phyloP scores from a whole-genome alignment of 2,329 filamentous ascomycete genomes.

The Coniosporium tulheliwenetii region DNA sequence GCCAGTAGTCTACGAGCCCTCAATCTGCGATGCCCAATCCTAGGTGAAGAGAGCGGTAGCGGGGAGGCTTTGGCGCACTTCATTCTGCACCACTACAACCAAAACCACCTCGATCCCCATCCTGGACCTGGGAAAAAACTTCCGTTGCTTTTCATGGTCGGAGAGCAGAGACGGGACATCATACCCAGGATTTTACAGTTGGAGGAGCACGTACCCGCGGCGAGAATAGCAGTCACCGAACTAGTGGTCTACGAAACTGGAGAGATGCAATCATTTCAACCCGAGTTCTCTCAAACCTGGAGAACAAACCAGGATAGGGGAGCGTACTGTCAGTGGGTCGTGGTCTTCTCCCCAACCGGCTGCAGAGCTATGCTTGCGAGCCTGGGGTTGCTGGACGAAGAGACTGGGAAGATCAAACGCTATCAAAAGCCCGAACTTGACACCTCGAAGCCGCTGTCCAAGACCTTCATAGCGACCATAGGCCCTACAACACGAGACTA shows the following conservation, averaged over 20 bases:
- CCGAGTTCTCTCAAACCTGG: constrained; percentile 44
- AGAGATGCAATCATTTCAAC: constrained; percentile 63
- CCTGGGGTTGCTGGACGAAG: constrained; percentile 28
- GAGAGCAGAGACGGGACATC: constrained; percentile 76
- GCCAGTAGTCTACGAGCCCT: constrained; percentile 52
- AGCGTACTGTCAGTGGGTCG: constrained; percentile 46
- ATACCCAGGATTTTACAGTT: constrained; percentile 70
- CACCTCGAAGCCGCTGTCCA: constrained; percentile 4
- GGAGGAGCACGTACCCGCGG: constrained; percentile 27
- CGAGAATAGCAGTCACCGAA: constrained; percentile 56
- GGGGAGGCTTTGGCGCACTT: constrained; percentile 64
- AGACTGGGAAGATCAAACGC: constrained; percentile 18
- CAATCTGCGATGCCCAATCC: constrained; percentile 39
- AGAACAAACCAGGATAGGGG: constrained; percentile 12
- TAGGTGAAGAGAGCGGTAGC: constrained; percentile 71
- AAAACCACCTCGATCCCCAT: constrained; percentile 10
- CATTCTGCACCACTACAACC: constrained; percentile 64
- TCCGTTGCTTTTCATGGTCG: constrained; percentile 71
- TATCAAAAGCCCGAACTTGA: constrained; percentile 3
- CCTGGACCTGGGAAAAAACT: constrained; percentile 25
- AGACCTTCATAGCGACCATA: constrained; percentile 63
- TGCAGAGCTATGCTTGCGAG: constrained; percentile 44
- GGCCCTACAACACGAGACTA: constrained; percentile 81
- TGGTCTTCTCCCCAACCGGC: constrained; percentile 52
- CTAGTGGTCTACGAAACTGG: constrained; percentile 75